Evolutionary conservation across 176 grass and related monocot genomes (phyloP).

Genomic region (Musa schizocarpa): DNA sequence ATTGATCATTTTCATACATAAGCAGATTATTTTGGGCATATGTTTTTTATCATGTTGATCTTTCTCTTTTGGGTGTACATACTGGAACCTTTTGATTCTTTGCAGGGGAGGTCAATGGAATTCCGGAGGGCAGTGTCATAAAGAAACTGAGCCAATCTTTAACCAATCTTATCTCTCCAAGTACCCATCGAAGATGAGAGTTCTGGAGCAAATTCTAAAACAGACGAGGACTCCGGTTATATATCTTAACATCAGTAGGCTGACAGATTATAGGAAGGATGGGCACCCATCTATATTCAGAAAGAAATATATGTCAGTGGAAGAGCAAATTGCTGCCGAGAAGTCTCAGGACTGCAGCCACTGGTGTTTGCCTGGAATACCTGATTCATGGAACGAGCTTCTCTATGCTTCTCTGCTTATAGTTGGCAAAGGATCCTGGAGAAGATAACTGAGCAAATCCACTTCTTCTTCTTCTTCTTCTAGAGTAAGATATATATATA

Average conservation of each 20-base stretch:
- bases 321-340: conserved; percentile 46
- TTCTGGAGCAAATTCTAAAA: conserved; percentile 49
- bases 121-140: conserved; percentile 67
- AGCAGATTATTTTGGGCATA: too few relatives aligned
- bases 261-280: conserved; percentile 87
- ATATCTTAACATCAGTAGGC: conserved; percentile 75
- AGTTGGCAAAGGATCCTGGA: conserved; percentile 63
- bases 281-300: conserved; percentile 74
- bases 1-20: neutral
- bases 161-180: conserved; percentile 51
- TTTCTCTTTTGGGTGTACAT: neutral
- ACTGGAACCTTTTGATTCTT: conserved; percentile 3
- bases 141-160: conserved; percentile 74
- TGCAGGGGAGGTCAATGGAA: conserved; percentile 87
- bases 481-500: too few relatives aligned
- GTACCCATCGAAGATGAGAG: conserved; percentile 72
- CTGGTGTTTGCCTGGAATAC: conserved; percentile 88
- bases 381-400: conserved; percentile 86
- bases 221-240: conserved; percentile 69
- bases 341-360: conserved; percentile 88
- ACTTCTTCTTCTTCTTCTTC: too few relatives aligned
- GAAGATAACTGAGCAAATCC: conserved; percentile 7
- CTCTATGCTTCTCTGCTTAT: conserved; percentile 65
- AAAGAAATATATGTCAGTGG: conserved; percentile 32
- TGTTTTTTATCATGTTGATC: too few relatives aligned